Evolutionary conservation across 495 filamentous ascomycete genomes (phyloP).

Genomic region (Astrothelium macrocarpum): DNA sequence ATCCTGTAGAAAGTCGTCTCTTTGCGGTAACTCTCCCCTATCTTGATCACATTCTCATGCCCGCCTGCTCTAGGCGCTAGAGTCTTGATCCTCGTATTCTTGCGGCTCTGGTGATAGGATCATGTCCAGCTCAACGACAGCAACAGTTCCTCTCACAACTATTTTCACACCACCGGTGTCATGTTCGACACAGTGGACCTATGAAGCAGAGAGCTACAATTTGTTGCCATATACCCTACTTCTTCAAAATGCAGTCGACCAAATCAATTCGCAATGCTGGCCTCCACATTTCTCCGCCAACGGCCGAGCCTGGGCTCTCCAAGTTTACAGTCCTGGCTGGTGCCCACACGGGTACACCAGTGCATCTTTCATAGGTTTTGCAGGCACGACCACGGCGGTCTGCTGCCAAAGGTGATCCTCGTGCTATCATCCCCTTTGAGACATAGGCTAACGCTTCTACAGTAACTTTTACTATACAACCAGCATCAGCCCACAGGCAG

Average conservation of each 20-base stretch:
- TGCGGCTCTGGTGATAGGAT: not conserved
- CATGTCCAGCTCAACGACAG: not conserved
- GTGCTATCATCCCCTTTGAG: not conserved
- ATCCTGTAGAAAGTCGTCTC: too few relatives aligned
- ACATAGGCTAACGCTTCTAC: not conserved
- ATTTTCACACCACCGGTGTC: not conserved
- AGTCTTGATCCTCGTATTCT: not conserved
- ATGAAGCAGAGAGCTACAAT: slow-evolving; percentile 1
- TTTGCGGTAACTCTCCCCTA: not conserved
- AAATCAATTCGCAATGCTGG: not conserved
- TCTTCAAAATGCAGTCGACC: not conserved
- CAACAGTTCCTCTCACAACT: not conserved
- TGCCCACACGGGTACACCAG: not conserved
- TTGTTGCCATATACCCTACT: not conserved
- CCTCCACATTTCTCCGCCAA: not conserved
- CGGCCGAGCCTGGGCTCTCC: not conserved
- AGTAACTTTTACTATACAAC: slow-evolving; percentile 4
- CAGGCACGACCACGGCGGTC: not conserved
- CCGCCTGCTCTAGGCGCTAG: not conserved
- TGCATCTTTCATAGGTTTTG: not conserved
- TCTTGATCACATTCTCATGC: not conserved
- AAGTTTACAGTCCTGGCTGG: slow-evolving; percentile 4
- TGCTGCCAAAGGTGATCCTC: not conserved
- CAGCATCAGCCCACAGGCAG: not conserved
- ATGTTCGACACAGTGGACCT: not conserved